A percentile compares a stretch with the other conserved stretches of the same genome.
Evolutionary conservation across 306 rosid genomes (phyloP).

Genomic region (Vicia faba): DNA sequence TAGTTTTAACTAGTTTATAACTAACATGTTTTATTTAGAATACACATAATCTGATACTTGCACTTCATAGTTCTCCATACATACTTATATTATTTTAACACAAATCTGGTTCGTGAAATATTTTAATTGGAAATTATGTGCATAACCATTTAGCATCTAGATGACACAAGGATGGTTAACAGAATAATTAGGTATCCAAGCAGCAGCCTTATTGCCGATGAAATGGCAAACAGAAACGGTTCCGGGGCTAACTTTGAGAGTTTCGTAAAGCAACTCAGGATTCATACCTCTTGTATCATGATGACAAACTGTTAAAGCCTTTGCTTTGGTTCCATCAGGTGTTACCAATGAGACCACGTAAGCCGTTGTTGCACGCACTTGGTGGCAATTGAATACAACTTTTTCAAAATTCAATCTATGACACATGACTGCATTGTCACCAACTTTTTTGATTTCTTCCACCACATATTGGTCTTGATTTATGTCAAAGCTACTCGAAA

Average conservation of each 20-base stretch:
- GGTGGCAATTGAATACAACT: constrained; percentile 22
- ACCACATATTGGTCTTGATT: no score
- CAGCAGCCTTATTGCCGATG: constrained; percentile 21
- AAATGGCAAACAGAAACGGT: neutral
- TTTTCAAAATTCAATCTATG: neutral
- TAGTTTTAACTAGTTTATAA: no score
- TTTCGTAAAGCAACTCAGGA: neutral
- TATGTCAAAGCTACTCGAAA: no score
- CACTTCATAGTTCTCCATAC: no score
- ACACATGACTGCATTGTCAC: no score
- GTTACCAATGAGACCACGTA: constrained; percentile 22
- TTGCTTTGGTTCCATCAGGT: no score
- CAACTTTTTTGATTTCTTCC: no score
- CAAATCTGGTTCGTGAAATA: no score
- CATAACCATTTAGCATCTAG: neutral
- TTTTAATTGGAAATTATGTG: neutral
- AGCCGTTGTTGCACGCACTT: neutral
- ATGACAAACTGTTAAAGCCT: constrained; percentile 21
- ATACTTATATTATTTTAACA: no score
- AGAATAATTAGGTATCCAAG: neutral
- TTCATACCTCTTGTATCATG: constrained; percentile 34
- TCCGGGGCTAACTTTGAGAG: constrained; percentile 19
- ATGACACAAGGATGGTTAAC: no score
- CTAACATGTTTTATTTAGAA: no score
- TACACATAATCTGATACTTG: no score